Conservation (phyloP, 768 basidiomycete genomes). For the Termitomyces sp. region DNA sequence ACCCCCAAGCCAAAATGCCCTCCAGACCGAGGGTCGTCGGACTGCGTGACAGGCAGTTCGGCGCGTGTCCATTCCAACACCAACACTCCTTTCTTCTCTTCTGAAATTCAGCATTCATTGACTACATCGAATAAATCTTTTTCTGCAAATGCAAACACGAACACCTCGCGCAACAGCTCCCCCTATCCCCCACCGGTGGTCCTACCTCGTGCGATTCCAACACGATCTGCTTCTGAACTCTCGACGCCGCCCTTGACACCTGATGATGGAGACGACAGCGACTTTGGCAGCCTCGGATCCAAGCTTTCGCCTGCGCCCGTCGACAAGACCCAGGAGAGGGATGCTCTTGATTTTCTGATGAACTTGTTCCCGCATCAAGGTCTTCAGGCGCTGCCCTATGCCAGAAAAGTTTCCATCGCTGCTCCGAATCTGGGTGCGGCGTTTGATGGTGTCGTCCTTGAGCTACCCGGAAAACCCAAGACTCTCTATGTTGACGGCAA, state of each 20-base stretch:
- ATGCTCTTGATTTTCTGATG: constrained; percentile 75
- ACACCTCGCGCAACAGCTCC: constrained; percentile 13
- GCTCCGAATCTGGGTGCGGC: constrained; percentile 60
- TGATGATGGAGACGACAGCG: constrained; percentile 47
- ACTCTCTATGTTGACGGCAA: constrained; percentile 85
- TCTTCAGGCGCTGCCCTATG: constrained; percentile 59
- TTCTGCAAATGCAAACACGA: constrained; percentile 14
- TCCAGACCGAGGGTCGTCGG: constrained; percentile 92
- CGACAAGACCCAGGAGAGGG: constrained; percentile 39
- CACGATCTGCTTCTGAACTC: constrained; percentile 36
- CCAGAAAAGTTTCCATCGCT: constrained; percentile 70
- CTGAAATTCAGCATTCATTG: constrained; percentile 13
- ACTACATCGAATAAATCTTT: constrained; percentile 14
- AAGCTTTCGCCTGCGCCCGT: constrained; percentile 28
- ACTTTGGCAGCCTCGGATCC: constrained; percentile 32
- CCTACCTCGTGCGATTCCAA: constrained; percentile 37
- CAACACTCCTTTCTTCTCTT: constrained; percentile 35
- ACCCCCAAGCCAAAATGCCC: constrained; percentile 87
- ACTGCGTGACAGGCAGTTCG: constrained; percentile 92
- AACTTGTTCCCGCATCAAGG: constrained; percentile 73
- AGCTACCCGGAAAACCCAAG: constrained; percentile 62
- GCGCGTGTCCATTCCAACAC: constrained; percentile 53
- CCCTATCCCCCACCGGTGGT: constrained; percentile 22
- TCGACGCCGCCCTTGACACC: constrained; percentile 79
- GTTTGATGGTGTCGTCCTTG: constrained; percentile 77